Evolutionary conservation across 225 moss, liverwort and hornwort genomes (phyloP).

Genomic region (Antitrichia curtipendula): DNA sequence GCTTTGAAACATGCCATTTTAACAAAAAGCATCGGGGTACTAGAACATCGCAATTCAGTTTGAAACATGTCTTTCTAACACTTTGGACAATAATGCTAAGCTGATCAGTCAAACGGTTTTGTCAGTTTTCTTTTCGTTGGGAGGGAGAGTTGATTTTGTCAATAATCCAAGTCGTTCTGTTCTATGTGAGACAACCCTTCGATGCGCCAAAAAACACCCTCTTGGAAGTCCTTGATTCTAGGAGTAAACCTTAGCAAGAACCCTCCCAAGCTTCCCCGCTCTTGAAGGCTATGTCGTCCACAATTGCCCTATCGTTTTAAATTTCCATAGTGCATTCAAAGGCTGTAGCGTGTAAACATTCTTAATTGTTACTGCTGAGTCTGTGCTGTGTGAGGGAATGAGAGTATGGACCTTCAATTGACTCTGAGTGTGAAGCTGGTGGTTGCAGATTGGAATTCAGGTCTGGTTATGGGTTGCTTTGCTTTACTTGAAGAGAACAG

Average conservation of each 20-base stretch:
- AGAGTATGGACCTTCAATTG: background rate
- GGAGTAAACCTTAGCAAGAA: background rate
- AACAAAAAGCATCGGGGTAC: too few species aligned
- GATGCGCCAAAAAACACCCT: background rate
- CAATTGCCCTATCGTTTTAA: too few species aligned
- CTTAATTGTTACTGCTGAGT: background rate
- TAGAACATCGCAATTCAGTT: background rate
- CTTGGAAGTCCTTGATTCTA: background rate
- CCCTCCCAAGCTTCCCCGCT: background rate
- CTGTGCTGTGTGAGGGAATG: background rate
- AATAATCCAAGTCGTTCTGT: background rate
- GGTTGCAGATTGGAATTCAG: background rate
- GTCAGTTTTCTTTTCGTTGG: background rate
- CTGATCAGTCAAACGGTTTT: background rate
- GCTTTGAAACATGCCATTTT: background rate
- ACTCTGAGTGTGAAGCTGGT: background rate
- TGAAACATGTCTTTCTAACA: too few species aligned
- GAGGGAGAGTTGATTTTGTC: background rate
- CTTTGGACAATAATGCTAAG: background rate
- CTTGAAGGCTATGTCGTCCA: background rate
- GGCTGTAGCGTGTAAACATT: background rate
- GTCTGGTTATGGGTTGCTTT: too few species aligned
- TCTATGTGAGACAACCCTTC: background rate
- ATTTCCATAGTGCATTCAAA: too few species aligned
- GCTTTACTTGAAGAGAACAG: background rate